phyloP scores from a whole-genome alignment of 2,329 filamentous ascomycete species.

The Colletotrichum somersetense region DNA sequence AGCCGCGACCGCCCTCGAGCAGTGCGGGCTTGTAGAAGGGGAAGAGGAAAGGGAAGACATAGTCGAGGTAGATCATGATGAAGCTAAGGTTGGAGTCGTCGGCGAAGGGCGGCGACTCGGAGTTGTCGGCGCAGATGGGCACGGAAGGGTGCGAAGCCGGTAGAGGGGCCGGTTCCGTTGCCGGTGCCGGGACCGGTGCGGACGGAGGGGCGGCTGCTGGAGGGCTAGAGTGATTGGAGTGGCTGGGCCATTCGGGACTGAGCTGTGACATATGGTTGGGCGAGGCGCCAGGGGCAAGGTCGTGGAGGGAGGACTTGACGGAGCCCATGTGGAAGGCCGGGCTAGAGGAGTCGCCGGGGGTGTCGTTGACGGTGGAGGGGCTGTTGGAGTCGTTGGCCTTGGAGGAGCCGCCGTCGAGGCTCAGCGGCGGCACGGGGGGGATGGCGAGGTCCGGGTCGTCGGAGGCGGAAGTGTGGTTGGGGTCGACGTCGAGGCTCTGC shows the following conservation, averaged over 20 bases:
- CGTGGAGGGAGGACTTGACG: constrained; percentile 40
- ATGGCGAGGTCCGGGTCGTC: constrained; percentile 24
- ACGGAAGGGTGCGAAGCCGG: not conserved
- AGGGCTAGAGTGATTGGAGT: constrained; percentile 15
- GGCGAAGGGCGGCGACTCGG: constrained; percentile 20
- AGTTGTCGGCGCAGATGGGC: not conserved
- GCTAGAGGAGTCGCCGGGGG: constrained; percentile 33
- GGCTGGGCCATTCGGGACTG: constrained; percentile 29
- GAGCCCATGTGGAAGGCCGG: constrained; percentile 37
- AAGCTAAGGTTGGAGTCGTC: constrained; percentile 51
- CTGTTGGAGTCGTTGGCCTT: constrained; percentile 30
- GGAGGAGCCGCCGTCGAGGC: constrained; percentile 30
- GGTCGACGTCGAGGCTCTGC: constrained; percentile 51
- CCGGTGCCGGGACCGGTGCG: not conserved
- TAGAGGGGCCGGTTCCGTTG: not conserved
- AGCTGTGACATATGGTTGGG: constrained; percentile 28
- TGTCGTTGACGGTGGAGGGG: constrained; percentile 38
- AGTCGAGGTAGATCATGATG: constrained; percentile 72
- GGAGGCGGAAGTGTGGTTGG: constrained; percentile 14
- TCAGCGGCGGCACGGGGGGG: constrained; percentile 31
- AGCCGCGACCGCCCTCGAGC: constrained; percentile 68
- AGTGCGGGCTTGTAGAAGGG: constrained; percentile 71
- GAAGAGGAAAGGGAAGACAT: constrained; percentile 72
- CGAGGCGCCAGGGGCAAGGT: constrained; percentile 30
- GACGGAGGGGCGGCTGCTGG: not conserved